These are phyloP conservation scores for Sphenostylis stenocarpa DNA, from an alignment of 306 rosid genomes.

Conservation along the genomic window DNA sequence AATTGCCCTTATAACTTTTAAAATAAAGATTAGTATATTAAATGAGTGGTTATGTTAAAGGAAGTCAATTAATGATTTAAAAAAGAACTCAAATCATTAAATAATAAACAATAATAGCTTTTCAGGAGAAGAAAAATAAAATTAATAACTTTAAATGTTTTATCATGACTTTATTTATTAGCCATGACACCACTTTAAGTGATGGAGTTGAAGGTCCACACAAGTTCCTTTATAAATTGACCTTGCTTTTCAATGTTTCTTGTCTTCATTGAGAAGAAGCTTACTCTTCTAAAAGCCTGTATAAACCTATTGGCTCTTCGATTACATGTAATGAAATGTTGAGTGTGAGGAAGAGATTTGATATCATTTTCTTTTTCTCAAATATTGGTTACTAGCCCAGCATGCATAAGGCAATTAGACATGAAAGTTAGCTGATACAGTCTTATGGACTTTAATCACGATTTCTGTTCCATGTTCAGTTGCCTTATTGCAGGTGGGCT, in stretches of 20 bases:
- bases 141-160: neutral
- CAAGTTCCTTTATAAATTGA: no score
- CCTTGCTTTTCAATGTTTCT: no score
- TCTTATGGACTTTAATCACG: neutral
- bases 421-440: neutral
- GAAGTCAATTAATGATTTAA: neutral
- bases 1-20: neutral
- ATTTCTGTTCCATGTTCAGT: neutral
- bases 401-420: neutral
- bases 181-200: no score
- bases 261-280: no score
- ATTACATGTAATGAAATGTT: neutral
- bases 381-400: neutral
- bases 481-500: conserved; percentile 4
- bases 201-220: no score
- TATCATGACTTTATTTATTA: neutral
- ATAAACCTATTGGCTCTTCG: neutral
- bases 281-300: no score
- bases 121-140: no score
- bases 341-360: neutral
- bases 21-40: no score
- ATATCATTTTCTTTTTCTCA: neutral
- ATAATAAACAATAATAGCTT: neutral
- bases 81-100: neutral
- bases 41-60: no score